These are phyloP conservation scores for Pseudogymnoascus sp. DNA, from an alignment of 2,329 filamentous ascomycete genomes.

Conservation along the genomic window DNA sequence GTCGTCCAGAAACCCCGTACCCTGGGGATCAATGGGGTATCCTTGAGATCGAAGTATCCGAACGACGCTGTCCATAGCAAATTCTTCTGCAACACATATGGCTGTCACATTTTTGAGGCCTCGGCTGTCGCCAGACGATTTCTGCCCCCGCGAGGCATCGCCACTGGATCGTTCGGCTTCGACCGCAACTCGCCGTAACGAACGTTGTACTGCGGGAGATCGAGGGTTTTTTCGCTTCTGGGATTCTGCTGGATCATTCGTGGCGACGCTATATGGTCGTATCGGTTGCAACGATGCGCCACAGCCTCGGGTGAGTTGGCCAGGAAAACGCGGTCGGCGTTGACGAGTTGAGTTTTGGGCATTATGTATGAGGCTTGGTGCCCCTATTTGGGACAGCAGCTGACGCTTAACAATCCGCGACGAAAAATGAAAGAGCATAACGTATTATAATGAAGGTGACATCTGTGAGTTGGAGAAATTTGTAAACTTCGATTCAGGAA, in stretches of 20 bases:
- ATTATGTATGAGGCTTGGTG: background rate
- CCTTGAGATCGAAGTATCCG: conserved; percentile 52
- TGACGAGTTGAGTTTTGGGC: background rate
- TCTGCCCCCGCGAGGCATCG: conserved; percentile 25
- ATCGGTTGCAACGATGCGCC: background rate
- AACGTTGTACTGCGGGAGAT: conserved; percentile 57
- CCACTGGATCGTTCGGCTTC: conserved; percentile 64
- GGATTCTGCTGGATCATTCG: background rate
- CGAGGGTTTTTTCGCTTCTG: conserved; percentile 40
- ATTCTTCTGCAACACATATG: conserved; percentile 56
- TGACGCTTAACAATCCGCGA: background rate
- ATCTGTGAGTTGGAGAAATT: background rate
- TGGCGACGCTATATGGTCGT: background rate
- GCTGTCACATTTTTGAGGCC: conserved; percentile 42
- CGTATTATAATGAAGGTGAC: background rate
- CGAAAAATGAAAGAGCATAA: background rate
- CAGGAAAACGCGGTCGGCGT: background rate
- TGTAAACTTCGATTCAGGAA: background rate
- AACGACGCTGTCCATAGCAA: conserved; percentile 55
- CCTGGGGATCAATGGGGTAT: conserved; percentile 56
- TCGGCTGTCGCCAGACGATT: conserved; percentile 30
- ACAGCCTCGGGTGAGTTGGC: background rate
- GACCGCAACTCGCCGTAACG: conserved; percentile 75
- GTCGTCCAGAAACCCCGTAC: conserved; percentile 51
- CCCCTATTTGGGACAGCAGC: background rate